Percentiles rank a stretch among this genome's conserved stretches.
These are phyloP conservation scores for Clonostachys sp. DNA, from an alignment of 2,329 filamentous ascomycete species.

Conservation along the genomic window DNA sequence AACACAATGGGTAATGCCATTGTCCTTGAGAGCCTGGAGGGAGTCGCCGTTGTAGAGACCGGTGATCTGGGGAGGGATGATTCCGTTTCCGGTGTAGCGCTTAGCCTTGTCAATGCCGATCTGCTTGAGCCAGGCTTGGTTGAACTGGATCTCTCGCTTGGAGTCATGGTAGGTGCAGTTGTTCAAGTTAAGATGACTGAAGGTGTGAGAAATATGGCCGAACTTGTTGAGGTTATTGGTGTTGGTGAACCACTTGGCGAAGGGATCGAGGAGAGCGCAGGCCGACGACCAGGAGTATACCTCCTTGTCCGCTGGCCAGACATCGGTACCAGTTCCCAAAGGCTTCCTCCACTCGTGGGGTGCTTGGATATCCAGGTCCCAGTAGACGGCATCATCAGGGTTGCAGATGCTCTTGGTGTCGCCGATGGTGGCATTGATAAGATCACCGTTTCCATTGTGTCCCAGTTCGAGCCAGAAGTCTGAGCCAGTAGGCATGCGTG, in stretches of 20 bases:
- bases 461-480: slow-evolving; percentile 47
- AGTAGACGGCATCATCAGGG: slow-evolving; percentile 33
- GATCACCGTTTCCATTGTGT: slow-evolving; percentile 41
- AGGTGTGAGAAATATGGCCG: slow-evolving; percentile 58
- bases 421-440: slow-evolving; percentile 50
- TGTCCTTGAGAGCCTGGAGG: slow-evolving; percentile 52
- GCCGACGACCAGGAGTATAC: slow-evolving; percentile 44
- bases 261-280: slow-evolving; percentile 43
- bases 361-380: slow-evolving; percentile 35
- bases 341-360: slow-evolving; percentile 39
- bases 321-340: slow-evolving; percentile 39
- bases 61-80: slow-evolving; percentile 61
- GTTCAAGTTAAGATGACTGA: slow-evolving; percentile 53
- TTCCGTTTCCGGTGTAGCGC: slow-evolving; percentile 46
- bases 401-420: slow-evolving; percentile 39
- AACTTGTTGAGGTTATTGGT: slow-evolving; percentile 45
- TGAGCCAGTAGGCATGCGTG: slow-evolving; percentile 44
- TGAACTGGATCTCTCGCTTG: slow-evolving; percentile 53
- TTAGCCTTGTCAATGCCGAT: slow-evolving; percentile 39
- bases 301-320: slow-evolving; percentile 42
- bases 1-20: slow-evolving; percentile 55
- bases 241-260: slow-evolving; percentile 47
- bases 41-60: slow-evolving; percentile 61
- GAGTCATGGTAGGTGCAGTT: slow-evolving; percentile 56
- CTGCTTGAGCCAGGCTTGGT: slow-evolving; percentile 53